Base-by-base conservation (phyloP, 2,329 filamentous ascomycete species). In the Corniculantispora saksenae region DNA sequence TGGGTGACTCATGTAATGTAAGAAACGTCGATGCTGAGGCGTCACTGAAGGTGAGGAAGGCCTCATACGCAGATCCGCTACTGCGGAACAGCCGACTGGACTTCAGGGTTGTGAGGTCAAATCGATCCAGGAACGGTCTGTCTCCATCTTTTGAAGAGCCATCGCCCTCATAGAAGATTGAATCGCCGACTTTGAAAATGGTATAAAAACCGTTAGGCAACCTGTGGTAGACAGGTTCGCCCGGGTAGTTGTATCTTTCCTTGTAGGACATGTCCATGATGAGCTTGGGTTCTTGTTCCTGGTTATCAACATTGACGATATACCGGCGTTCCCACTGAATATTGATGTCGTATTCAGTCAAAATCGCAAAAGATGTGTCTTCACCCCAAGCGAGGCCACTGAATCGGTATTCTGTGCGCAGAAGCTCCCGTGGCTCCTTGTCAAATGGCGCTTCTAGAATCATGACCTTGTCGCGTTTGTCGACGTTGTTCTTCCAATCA, bases 191-290 rank as follows among this genome's bases (percentile, higher is more conserved):
- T 50, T 63, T 27, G 13, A 50, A 50, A 9, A 63, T 48, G 29
- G 48, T 21, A 15, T n/a, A 13, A 40, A 48, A 63, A 43, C 61
- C 61, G 29, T 63, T 63, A 1, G 61, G 43, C 29, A 56, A 9
- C 32, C 50, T 57, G 27, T 19, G 53, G 15, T 27, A 17, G 15
- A 63, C 43, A 27, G 10, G 15, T 6, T n/a, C 10, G 21, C 61
- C 61, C n/a, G 61, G 61, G n/a, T 63, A 56, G 21, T 56, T 54
- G 51, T 63, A 63, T 23, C 43, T 56, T 27, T 63, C 61, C 6
- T 63, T 23, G 38, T 40, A 56, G 8, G 61, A 63, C 21, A 63
- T 50, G 27, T 63, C 53, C 27, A 56, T 3, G 10, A 63, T 63
- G 40, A 48, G 51, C 40, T 56, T 56, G 19, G n/a, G 61, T 21